Percentiles rank a stretch among this genome's conserved stretches.
Conservation (phyloP, 2,329 filamentous ascomycete genomes). For the Thielaviopsis ethacetica region DNA sequence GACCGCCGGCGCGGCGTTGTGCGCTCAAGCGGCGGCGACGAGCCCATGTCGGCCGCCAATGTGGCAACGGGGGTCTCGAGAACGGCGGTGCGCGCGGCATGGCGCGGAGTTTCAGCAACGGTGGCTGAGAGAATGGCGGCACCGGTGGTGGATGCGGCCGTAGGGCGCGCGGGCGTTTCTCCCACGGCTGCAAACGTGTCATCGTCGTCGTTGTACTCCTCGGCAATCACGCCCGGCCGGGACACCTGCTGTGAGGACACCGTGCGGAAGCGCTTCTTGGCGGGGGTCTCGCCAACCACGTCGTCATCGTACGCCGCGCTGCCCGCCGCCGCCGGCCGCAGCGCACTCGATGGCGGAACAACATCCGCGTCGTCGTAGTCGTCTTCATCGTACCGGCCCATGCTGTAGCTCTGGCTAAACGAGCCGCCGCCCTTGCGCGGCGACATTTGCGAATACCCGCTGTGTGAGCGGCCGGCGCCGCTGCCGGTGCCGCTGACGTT, state of each 20-base stretch:
- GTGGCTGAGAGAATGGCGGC: too few relatives aligned
- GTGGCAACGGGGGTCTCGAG: neutral
- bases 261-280: conserved; percentile 4
- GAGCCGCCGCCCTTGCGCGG: too few relatives aligned
- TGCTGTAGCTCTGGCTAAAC: neutral
- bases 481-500: neutral
- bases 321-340: neutral
- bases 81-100: neutral
- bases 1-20: conserved; percentile 1
- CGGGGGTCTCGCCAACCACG: conserved; percentile 7
- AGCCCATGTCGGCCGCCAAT: neutral
- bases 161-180: conserved; percentile 3
- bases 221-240: neutral
- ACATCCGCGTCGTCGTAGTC: conserved; percentile 15
- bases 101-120: neutral
- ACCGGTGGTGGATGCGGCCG: neutral
- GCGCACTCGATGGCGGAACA: conserved; percentile 23
- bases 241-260: neutral
- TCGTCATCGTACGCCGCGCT: neutral
- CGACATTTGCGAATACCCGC: too few relatives aligned
- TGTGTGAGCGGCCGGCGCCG: too few relatives aligned
- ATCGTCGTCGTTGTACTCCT: neutral
- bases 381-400: neutral
- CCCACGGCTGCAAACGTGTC: neutral
- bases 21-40: neutral